phyloP scores from a whole-genome alignment of 1,284 basidiomycete genomes.

The Apiotrichum sp. region DNA sequence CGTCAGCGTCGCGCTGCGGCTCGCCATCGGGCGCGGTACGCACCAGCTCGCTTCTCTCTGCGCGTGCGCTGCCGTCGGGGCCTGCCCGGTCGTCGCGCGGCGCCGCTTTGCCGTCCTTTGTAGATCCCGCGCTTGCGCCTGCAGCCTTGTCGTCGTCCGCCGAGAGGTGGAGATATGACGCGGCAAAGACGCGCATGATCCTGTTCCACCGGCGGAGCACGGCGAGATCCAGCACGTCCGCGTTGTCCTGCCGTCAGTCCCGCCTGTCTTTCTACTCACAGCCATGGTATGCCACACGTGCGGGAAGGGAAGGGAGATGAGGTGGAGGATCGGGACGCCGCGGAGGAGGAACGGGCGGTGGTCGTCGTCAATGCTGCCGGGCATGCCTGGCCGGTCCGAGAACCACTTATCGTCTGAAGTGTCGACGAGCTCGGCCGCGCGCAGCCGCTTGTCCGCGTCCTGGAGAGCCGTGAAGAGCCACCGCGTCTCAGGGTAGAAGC shows the following conservation, averaged over 20 bases:
- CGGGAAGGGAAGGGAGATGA: constrained; percentile 88
- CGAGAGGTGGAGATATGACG: constrained; percentile 76
- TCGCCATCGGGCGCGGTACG: background rate
- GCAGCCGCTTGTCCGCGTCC: constrained; percentile 60
- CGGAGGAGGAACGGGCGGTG: constrained; percentile 80
- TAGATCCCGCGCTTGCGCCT: background rate
- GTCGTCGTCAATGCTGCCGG: constrained; percentile 77
- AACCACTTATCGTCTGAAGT: constrained; percentile 40
- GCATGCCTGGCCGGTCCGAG: constrained; percentile 32
- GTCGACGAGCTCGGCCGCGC: constrained; percentile 27
- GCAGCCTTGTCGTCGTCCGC: constrained; percentile 15
- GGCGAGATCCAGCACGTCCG: constrained; percentile 71
- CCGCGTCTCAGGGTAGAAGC: constrained; percentile 77
- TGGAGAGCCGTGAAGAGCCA: constrained; percentile 79
- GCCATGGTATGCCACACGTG: constrained; percentile 78
- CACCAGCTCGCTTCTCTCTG: background rate
- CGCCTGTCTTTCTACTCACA: constrained; percentile 49
- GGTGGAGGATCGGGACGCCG: constrained; percentile 84
- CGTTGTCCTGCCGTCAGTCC: constrained; percentile 64
- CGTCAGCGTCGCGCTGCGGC: too few species aligned
- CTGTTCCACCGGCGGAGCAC: constrained; percentile 87
- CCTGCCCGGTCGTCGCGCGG: too few species aligned
- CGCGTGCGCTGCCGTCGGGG: background rate
- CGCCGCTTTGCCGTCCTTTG: background rate
- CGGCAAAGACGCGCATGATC: constrained; percentile 76